These are phyloP conservation scores for Thuidium tamariscinum DNA, from an alignment of 225 moss, liverwort and hornwort species.

Conservation along the genomic window DNA sequence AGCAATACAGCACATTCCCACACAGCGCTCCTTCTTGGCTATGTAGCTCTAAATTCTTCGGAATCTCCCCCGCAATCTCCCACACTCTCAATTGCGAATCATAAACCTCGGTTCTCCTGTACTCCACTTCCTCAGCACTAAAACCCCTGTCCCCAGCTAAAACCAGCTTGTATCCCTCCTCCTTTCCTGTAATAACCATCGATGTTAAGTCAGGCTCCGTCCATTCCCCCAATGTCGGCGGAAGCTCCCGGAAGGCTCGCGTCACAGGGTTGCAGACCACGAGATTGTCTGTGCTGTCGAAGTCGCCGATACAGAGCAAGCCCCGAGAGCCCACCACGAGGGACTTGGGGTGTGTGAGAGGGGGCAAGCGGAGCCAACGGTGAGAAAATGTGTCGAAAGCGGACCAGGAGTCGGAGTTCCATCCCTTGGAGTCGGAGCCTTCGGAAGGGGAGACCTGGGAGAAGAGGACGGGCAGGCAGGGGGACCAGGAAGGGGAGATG, in stretches of 20 bases:
- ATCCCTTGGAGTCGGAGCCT: neutral
- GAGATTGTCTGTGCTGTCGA: constrained; percentile 11
- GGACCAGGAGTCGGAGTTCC: constrained; percentile 20
- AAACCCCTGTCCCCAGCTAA: constrained; percentile 13
- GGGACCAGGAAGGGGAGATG: constrained; percentile 6
- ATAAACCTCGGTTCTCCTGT: constrained; percentile 16
- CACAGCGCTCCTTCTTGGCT: constrained; percentile 39
- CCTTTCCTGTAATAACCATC: constrained; percentile 4
- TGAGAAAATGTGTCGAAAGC: neutral
- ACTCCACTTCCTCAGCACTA: neutral
- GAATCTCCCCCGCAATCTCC: neutral
- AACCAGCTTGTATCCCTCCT: neutral
- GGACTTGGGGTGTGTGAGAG: constrained; percentile 7
- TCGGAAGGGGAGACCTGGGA: neutral
- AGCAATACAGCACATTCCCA: constrained; percentile 4
- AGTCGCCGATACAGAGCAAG: constrained; percentile 25
- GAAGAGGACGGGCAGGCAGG: constrained; percentile 31
- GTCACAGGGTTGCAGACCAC: constrained; percentile 36
- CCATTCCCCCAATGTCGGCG: neutral
- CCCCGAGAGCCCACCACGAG: constrained; percentile 30
- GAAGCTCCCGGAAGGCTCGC: constrained; percentile 9
- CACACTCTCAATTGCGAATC: neutral
- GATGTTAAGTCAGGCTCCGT: constrained; percentile 23
- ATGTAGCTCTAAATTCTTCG: constrained; percentile 15
- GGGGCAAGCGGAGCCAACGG: constrained; percentile 13